Percentiles rank a stretch among this genome's conserved stretches.
These are phyloP conservation scores for Kwoniella heveanensis DNA, from an alignment of 768 basidiomycete genomes.

Conservation along the genomic window DNA sequence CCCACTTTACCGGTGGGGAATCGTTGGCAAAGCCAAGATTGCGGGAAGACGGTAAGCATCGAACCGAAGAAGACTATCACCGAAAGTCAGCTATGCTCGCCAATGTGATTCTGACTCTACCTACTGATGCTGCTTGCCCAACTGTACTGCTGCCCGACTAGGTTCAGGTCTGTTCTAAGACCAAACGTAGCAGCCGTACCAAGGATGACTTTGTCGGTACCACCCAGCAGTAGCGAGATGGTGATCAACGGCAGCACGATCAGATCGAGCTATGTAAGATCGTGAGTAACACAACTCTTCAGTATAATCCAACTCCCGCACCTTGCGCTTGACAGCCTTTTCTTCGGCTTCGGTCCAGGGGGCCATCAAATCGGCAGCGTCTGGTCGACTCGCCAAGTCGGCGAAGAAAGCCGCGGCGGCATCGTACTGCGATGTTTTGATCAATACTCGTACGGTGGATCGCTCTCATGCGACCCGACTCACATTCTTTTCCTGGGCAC, in stretches of 20 bases:
- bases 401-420: slow-evolving; percentile 23
- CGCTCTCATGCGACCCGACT: background rate
- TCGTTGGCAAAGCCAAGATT: slow-evolving; percentile 20
- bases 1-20: slow-evolving; percentile 25
- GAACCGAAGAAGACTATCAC: slow-evolving; percentile 30
- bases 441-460: too few species aligned
- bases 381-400: slow-evolving; percentile 23
- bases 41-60: slow-evolving; percentile 26
- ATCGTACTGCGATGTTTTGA: too few species aligned
- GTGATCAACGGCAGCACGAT: slow-evolving; percentile 35
- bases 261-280: slow-evolving; percentile 23
- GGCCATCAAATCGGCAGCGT: slow-evolving; percentile 25
- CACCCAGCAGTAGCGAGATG: slow-evolving; percentile 29
- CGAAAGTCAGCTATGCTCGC: background rate
- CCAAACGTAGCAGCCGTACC: slow-evolving; percentile 42
- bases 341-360: slow-evolving; percentile 36
- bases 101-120: background rate
- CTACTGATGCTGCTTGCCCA: slow-evolving; percentile 28
- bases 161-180: slow-evolving; percentile 31
- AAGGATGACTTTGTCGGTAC: slow-evolving; percentile 43
- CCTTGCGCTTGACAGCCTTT: slow-evolving; percentile 32
- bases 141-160: slow-evolving; percentile 38
- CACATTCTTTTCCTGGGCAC: slow-evolving; percentile 13
- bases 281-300: background rate
- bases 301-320: slow-evolving; percentile 1